Evolutionary conservation across 805 yeast species (phyloP), one percentile per base, ranked within the genome.

Genomic region (Sugiyamaella valdiviana): DNA sequence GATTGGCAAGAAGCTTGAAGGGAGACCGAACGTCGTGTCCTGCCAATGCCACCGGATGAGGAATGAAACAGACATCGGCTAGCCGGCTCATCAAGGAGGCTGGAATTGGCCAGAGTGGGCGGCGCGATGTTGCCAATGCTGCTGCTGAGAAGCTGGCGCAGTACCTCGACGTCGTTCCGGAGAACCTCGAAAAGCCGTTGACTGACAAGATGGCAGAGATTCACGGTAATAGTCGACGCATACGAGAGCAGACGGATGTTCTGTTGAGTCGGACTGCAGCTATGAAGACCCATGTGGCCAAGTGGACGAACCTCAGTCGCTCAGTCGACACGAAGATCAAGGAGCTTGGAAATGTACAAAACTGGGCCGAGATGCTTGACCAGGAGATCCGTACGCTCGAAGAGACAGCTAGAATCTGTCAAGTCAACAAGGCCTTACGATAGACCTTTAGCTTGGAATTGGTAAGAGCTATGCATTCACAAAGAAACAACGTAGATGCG

Each of bases 301-400:
- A 46, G 38, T 44, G 51, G 51, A 46, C 45, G 17, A 37, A 23
- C 6, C 38, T 55, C 21, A 41, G 49, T 1, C 36, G 22, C 5
- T 12, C 20, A 9, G 59, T 54, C 1, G 49, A 55, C 16, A 39
- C 21, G 3, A 48, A 36, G 44, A 39, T 57, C 15, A 54, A 59
- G 52, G 66, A 64, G 39, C 53, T 65, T 2, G 72, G 69, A 1
- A 68, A 70, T 44, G 60, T 77, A 2, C 85, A 80, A 57, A 69
- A 71, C 39, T 71, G 78, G 55, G 80, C 87, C 0, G 96, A 88
- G 60, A 52, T 74, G 14, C 59, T 85, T 2, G 95, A 88, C 63
- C 84, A 83, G 54, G 80, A 82, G 44, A 65, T 89, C 16, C 66
- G 95, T 42, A 79, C 85, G 1, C 63, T 88, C 39, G 96, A 88